These are phyloP conservation scores for Pseudocohnilembus persalinus DNA, from an alignment of 169 alveolate species.

Conservation along the genomic window DNA sequence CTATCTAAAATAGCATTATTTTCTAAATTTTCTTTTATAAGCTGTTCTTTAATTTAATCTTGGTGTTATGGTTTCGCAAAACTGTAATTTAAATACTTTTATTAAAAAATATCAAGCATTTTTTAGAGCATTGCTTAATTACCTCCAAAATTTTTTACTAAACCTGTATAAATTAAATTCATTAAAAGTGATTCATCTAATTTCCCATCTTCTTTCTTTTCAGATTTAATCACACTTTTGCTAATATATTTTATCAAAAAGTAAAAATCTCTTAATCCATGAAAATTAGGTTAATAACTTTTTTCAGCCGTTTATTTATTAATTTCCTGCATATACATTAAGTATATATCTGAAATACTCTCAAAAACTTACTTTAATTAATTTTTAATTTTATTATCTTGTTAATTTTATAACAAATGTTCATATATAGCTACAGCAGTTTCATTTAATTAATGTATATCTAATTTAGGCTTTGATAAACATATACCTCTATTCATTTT, in stretches of 20 bases:
- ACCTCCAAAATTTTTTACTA: background rate
- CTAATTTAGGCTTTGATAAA: background rate
- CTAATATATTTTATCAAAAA: background rate
- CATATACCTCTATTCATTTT: slow-evolving; percentile 63
- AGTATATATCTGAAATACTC: background rate
- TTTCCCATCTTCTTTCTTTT: background rate
- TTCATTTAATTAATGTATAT: background rate
- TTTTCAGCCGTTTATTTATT: background rate
- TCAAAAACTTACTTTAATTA: background rate
- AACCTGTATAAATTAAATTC: too few relatives aligned
- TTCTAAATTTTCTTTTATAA: background rate
- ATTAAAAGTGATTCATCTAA: too few relatives aligned
- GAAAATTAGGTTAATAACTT: background rate
- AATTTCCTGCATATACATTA: background rate
- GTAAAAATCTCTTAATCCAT: slow-evolving; percentile 13
- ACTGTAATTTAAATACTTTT: too few relatives aligned
- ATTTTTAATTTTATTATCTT: background rate
- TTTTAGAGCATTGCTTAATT: too few relatives aligned
- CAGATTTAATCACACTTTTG: background rate
- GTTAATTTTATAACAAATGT: background rate
- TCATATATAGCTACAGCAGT: background rate
- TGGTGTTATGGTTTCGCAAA: too few relatives aligned
- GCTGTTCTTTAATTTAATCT: too few relatives aligned
- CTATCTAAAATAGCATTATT: background rate
- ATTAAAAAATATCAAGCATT: too few relatives aligned